phyloP scores from a whole-genome alignment of 2,329 filamentous ascomycete genomes.

The Xylariaceae sp. region DNA sequence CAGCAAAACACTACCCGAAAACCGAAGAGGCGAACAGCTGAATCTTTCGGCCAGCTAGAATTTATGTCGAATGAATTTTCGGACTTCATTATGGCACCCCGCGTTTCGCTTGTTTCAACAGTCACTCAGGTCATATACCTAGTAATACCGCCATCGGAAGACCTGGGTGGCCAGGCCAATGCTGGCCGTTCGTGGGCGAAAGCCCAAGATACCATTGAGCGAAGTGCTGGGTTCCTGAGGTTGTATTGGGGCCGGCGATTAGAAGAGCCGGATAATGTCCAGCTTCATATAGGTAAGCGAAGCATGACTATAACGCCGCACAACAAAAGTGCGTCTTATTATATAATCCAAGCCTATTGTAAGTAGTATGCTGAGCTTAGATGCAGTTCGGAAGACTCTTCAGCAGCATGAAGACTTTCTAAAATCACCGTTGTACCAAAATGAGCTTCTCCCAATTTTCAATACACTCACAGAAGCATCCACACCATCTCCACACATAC shows the following conservation, averaged over 20 bases:
- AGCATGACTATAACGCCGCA: not conserved
- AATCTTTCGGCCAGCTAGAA: too few relatives aligned
- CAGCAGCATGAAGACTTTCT: conserved; percentile 8
- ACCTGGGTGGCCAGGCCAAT: conserved; percentile 7
- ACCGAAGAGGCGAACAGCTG: too few relatives aligned
- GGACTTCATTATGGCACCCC: too few relatives aligned
- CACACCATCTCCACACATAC: not conserved
- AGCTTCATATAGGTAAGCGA: conserved; percentile 39
- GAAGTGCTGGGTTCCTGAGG: conserved; percentile 31
- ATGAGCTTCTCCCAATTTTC: conserved; percentile 7
- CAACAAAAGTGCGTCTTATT: not conserved
- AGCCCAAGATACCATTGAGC: conserved; percentile 20
- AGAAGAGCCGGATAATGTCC: conserved; percentile 38
- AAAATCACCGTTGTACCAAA: not conserved
- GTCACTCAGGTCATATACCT: conserved; percentile 31
- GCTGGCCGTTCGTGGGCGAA: conserved; percentile 3
- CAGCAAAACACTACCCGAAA: too few relatives aligned
- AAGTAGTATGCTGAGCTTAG: not conserved
- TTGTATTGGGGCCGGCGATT: conserved; percentile 42
- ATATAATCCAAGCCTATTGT: not conserved
- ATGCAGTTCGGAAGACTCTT: conserved; percentile 1
- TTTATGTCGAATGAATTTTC: too few relatives aligned
- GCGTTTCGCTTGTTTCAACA: not conserved
- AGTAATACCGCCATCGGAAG: conserved; percentile 13
- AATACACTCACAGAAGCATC: conserved; percentile 12